Evolutionary conservation across 1,284 basidiomycete genomes (phyloP).

Genomic region (Entoloma clypeatum): DNA sequence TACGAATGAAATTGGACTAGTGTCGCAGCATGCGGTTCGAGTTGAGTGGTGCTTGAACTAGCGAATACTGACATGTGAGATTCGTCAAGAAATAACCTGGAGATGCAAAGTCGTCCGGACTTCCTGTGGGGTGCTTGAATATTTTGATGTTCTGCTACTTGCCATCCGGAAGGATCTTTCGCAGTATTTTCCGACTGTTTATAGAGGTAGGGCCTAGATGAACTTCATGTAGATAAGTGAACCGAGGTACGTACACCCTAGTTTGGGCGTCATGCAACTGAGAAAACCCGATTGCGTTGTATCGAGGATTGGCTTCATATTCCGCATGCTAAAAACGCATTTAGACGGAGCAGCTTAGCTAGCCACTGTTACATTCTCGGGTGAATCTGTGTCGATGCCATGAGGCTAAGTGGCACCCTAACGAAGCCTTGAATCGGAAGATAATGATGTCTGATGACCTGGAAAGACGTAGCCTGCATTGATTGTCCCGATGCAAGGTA

Average conservation of each 20-base stretch:
- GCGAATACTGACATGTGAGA: slow-evolving; percentile 33
- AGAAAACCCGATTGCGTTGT: slow-evolving; percentile 57
- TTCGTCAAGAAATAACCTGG: slow-evolving; percentile 64
- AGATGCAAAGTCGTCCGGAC: slow-evolving; percentile 54
- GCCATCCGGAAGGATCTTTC: slow-evolving; percentile 47
- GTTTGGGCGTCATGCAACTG: slow-evolving; percentile 62
- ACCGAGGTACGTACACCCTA: slow-evolving; percentile 44
- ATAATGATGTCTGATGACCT: too few relatives aligned
- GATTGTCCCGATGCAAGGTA: slow-evolving; percentile 56
- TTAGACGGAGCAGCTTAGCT: not conserved
- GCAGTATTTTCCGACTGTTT: slow-evolving; percentile 38
- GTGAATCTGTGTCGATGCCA: slow-evolving; percentile 64
- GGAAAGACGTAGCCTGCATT: slow-evolving; percentile 63
- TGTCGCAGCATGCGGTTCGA: too few relatives aligned
- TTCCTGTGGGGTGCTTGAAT: slow-evolving; percentile 31
- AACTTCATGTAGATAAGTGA: slow-evolving; percentile 27
- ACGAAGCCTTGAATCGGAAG: too few relatives aligned
- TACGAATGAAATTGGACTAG: slow-evolving; percentile 52
- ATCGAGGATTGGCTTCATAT: slow-evolving; percentile 49
- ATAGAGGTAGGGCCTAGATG: slow-evolving; percentile 46
- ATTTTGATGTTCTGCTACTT: slow-evolving; percentile 1
- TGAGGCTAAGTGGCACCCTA: slow-evolving; percentile 64
- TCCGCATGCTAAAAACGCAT: slow-evolving; percentile 48
- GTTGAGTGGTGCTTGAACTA: not conserved
- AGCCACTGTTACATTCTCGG: slow-evolving; percentile 44